Conservation (phyloP, 1,284 basidiomycete species). For the Phylloboletellus chloephorus region DNA sequence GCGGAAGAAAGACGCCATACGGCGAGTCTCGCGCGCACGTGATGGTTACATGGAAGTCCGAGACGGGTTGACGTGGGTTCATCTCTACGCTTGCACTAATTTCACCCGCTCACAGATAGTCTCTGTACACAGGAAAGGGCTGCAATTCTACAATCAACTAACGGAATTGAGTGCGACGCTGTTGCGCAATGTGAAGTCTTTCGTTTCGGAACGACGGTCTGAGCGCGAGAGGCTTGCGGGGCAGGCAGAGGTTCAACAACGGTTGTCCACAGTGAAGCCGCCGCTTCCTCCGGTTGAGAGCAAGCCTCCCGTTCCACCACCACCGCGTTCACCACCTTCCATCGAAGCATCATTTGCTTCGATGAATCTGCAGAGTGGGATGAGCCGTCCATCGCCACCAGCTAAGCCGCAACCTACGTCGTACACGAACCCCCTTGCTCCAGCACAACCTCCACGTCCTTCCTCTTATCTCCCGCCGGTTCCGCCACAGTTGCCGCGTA, state of each 20-base stretch:
- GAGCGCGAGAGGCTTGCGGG: constrained; percentile 69
- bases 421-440: constrained; percentile 24
- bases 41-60: constrained; percentile 85
- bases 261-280: constrained; percentile 41
- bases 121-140: constrained; percentile 58
- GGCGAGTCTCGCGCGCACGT: constrained; percentile 67
- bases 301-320: constrained; percentile 48
- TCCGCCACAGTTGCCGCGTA: constrained; percentile 35
- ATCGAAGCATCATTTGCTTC: constrained; percentile 51
- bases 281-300: constrained; percentile 41
- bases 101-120: constrained; percentile 7
- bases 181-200: constrained; percentile 56
- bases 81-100: constrained; percentile 5
- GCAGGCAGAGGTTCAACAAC: constrained; percentile 68
- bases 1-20: constrained; percentile 67
- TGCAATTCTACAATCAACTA: constrained; percentile 87
- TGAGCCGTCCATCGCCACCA: constrained; percentile 27
- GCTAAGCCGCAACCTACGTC: constrained; percentile 24
- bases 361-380: constrained; percentile 37
- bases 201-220: constrained; percentile 56
- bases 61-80: constrained; percentile 73
- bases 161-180: constrained; percentile 60
- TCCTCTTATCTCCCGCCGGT: constrained; percentile 34
- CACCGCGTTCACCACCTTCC: constrained; percentile 37
- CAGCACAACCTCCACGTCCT: constrained; percentile 34